A percentile compares a stretch with the other conserved stretches of the same genome.
Evolutionary conservation across 345 rosid species (phyloP).

Genomic region (Eucalyptus sp.): DNA sequence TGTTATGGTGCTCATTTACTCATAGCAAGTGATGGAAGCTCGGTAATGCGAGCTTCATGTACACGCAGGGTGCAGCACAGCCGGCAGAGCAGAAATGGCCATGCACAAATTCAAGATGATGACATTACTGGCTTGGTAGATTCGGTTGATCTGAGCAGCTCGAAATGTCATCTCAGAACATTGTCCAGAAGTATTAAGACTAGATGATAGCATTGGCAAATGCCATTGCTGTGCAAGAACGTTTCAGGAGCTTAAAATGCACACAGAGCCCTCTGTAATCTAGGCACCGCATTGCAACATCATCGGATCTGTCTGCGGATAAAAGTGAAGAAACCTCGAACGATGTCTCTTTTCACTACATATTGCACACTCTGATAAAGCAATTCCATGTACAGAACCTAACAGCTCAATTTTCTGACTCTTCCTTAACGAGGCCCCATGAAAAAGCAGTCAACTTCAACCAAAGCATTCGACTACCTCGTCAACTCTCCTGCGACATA

Average conservation of each 20-base stretch:
- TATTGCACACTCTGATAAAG: fast-evolving
- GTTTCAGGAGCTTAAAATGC: background rate
- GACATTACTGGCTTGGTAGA: background rate
- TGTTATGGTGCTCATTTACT: background rate
- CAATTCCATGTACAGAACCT: background rate
- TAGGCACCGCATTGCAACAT: background rate
- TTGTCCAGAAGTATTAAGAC: background rate
- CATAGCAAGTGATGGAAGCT: background rate
- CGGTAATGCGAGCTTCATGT: background rate
- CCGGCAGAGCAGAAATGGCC: background rate
- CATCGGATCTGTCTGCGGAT: background rate
- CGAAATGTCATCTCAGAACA: background rate
- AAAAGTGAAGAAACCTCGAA: background rate
- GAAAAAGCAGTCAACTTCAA: background rate
- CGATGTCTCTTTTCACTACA: fast-evolving
- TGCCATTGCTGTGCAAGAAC: background rate
- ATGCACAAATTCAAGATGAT: background rate
- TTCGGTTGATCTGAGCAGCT: background rate
- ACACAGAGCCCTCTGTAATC: background rate
- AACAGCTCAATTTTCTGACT: background rate
- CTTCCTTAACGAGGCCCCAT: background rate
- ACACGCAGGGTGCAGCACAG: background rate
- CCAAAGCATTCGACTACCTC: background rate
- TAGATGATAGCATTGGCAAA: background rate
- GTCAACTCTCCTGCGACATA: fast-evolving